Evolutionary conservation across 208 protist species (phyloP), one percentile per base, ranked within the genome.

Genomic region (Polymyxa betae): DNA sequence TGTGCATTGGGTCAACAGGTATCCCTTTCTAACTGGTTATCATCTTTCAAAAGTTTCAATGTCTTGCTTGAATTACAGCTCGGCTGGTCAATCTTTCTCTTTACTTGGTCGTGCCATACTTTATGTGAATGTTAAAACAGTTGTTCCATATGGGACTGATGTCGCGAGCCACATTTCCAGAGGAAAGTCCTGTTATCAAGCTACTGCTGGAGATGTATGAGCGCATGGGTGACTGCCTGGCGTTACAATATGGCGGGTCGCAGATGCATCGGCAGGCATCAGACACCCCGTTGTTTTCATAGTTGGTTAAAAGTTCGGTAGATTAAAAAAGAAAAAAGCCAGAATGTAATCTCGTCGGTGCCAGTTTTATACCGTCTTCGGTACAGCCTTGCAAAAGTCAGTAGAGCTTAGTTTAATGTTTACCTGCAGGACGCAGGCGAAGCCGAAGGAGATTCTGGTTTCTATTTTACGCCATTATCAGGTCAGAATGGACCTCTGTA

Each of bases 141-240:
- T n/a, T 82, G 5, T 43, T 38, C 40, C 35, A 20, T 43, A 82
- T 82, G 72, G 72, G 72, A 43, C 35, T 82, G 35, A 38, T 82
- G n/a, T 82, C 40, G 5, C 5, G 10, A 16, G 16, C 16, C 12
- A 38, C n/a, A 20, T 35, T 82, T 35, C 72, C 72, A 5, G 10
- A 82, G 35, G 72, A 82, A 35, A 82, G 72, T 82, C 72, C 72
- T 43, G 16, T 82, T 5, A n/a, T 82, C 35, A 82, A 82, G 40
- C 72, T 82, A n/a, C n/a, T 82, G 35, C 72, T 82, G 5, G 72
- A 82, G 5, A 77, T 89, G 49, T 89, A 89, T 45, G 88, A 89
- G 38, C 88, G 88, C 32, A 89, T 89, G 88, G 88, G 88, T 16
- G 88, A 89, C 66, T 89, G 88, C 32, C 54, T 89, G 10, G 88